Evolutionary conservation across 2,329 filamentous ascomycete genomes (phyloP), one percentile per base, ranked within the genome.

Genomic region (Pyricularia grisea): DNA sequence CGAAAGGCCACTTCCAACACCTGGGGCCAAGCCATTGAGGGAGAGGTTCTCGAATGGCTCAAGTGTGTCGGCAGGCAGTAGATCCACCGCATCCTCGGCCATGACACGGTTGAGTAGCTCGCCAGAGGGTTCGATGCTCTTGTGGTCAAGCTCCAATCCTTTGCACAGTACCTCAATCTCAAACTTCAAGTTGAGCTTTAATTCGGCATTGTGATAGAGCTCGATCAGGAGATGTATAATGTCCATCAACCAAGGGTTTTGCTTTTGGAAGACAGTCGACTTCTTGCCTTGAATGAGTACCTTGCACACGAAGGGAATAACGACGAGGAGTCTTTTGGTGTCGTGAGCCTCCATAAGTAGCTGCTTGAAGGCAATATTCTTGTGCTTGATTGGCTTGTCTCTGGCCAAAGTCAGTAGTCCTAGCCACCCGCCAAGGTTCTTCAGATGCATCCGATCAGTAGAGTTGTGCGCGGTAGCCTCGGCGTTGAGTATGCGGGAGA

Each of bases 141-240:
- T 97, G 79, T 97, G 91, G 71, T 98, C 93, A n/a, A 98, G 84
- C 68, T 90, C 90, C 20, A 99, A 83, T 14, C 94, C 94, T 77
- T 96, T 96, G 83, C 94, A 99, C 28, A 99, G 85, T 30, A 99
- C 94, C 79, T 99, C 95, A 70, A 99, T 98, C 78, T 99, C 95
- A 74, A 99, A 99, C 75, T 98, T 99, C 67, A 97, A 89, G 73
- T 98, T 98, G 55, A 99, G 86, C 78, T 98, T 98, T 69, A 99
- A 83, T 74, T 97, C 94, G 17, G 92, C 93, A 74, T 92, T 91
- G 75, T 97, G 91, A 75, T 99, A 99, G 4, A 99, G 85, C 76
- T 99, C 96, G 74, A 97, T 92, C 50, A 99, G 85, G 9, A 98
- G 83, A 72, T 92, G 88, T 69, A 99, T 88, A 68, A 99, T 95